Evolutionary conservation across 257 asterid genomes (phyloP).

Genomic region (Solanum etuberosum): DNA sequence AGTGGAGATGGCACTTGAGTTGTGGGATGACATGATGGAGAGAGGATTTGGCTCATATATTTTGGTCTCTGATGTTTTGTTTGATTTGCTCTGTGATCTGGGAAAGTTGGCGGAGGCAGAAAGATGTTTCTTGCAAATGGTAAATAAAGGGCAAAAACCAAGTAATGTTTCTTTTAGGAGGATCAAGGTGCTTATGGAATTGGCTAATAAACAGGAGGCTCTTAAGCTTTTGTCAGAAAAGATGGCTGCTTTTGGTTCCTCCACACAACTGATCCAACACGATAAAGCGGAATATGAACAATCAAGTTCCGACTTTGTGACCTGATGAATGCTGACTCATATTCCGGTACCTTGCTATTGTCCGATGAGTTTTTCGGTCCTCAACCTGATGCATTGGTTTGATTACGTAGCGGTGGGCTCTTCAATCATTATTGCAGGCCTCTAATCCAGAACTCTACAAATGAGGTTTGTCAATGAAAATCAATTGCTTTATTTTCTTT

Average conservation of each 20-base stretch:
- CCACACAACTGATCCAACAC: constrained; percentile 1
- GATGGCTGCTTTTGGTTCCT: constrained; percentile 57
- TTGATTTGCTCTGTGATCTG: constrained; percentile 70
- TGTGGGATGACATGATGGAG: constrained; percentile 86
- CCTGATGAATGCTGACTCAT: neutral
- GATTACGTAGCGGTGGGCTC: neutral
- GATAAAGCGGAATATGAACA: neutral
- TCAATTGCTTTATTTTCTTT: neutral
- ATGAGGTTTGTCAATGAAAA: neutral
- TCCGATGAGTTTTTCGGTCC: neutral
- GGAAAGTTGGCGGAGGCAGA: constrained; percentile 76
- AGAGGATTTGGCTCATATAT: constrained; percentile 72
- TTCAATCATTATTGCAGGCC: neutral
- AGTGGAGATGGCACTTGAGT: constrained; percentile 60
- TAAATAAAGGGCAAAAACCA: constrained; percentile 77
- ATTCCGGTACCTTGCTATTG: neutral
- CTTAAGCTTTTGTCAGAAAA: constrained; percentile 40
- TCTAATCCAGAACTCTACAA: neutral
- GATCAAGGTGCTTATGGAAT: constrained; percentile 85
- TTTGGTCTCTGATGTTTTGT: constrained; percentile 63
- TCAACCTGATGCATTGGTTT: neutral
- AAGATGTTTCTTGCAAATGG: constrained; percentile 87
- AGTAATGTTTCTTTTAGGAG: constrained; percentile 69
- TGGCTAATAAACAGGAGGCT: constrained; percentile 48
- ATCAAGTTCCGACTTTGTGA: neutral